Evolutionary conservation across 2,329 filamentous ascomycete species (phyloP).

Genomic region (Penicillium concentricum): DNA sequence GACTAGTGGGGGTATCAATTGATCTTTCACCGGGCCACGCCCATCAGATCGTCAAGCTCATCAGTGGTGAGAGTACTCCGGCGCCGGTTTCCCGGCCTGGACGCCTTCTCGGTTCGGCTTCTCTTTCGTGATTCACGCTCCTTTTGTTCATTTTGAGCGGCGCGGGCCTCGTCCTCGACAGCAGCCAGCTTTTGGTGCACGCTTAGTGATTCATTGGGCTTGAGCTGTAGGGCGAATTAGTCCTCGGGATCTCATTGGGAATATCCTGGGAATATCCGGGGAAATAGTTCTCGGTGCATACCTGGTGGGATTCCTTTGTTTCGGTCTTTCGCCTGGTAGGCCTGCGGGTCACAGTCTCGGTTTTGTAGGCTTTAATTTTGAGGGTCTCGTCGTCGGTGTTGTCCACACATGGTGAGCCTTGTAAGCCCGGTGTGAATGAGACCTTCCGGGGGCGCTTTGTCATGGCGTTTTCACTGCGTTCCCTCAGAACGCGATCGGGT

Average conservation of each 20-base stretch:
- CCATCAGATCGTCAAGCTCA: slow-evolving; percentile 45
- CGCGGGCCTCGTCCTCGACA: slow-evolving; percentile 44
- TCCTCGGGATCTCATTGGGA: neutral
- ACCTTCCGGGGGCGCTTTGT: slow-evolving; percentile 37
- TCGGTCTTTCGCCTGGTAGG: slow-evolving; percentile 28
- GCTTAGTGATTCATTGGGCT: slow-evolving; percentile 28
- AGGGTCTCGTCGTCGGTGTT: slow-evolving; percentile 35
- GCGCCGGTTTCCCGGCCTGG: slow-evolving; percentile 33
- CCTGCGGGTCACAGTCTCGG: slow-evolving; percentile 31
- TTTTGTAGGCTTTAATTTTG: slow-evolving; percentile 34
- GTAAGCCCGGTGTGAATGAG: slow-evolving; percentile 36
- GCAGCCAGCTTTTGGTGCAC: slow-evolving; percentile 45
- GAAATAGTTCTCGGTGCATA: slow-evolving; percentile 19
- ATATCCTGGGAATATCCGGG: neutral
- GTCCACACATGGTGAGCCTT: slow-evolving; percentile 28
- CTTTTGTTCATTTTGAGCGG: slow-evolving; percentile 35
- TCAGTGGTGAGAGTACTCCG: slow-evolving; percentile 48
- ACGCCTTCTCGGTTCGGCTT: slow-evolving; percentile 30
- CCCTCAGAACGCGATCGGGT: slow-evolving; percentile 33
- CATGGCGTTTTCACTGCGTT: slow-evolving; percentile 38
- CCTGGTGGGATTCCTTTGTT: slow-evolving; percentile 29
- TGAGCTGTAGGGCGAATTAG: slow-evolving; percentile 16
- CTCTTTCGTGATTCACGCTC: slow-evolving; percentile 38
- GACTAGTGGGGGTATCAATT: slow-evolving; percentile 16
- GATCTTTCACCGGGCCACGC: slow-evolving; percentile 23